A percentile compares a stretch with the other conserved stretches of the same genome.
Conservation (phyloP, 805 yeast species). For the Nakazawaea populi region DNA sequence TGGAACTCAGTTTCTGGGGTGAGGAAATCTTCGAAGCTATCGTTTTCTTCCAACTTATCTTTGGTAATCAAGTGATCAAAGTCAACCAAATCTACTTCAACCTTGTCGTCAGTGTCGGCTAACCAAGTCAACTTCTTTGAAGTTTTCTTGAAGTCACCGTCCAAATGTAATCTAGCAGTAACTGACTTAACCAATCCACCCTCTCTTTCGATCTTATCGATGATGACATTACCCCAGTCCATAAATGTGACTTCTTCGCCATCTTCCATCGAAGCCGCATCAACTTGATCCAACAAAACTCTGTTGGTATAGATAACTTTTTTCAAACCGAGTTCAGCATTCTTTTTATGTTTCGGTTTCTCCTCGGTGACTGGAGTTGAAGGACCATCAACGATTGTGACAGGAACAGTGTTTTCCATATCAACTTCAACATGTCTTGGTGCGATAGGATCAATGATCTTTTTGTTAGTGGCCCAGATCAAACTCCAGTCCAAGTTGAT, state of each 20-base stretch:
- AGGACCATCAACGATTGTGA: constrained; percentile 68
- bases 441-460: constrained; percentile 93
- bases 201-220: constrained; percentile 62
- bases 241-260: constrained; percentile 94
- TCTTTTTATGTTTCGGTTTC: constrained; percentile 93
- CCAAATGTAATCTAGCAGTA: constrained; percentile 78
- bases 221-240: constrained; percentile 97
- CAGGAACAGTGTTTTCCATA: constrained; percentile 57
- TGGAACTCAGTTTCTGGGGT: constrained; percentile 86
- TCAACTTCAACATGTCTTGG: constrained; percentile 90
- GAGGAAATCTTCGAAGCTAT: constrained; percentile 85
- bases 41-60: constrained; percentile 93
- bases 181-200: constrained; percentile 53
- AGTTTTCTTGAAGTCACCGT: constrained; percentile 96
- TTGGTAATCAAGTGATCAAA: constrained; percentile 93
- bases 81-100: constrained; percentile 74
- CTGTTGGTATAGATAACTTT: constrained; percentile 60
- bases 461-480: constrained; percentile 97
- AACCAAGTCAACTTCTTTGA: constrained; percentile 94
- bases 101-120: constrained; percentile 71
- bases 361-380: constrained; percentile 54
- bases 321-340: constrained; percentile 84
- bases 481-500: constrained; percentile 96
- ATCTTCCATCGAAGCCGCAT: constrained; percentile 59
- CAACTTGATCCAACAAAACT: constrained; percentile 79